Evolutionary conservation across 768 basidiomycete genomes (phyloP), one percentile per base, ranked within the genome.

Genomic region (Russula lepida): DNA sequence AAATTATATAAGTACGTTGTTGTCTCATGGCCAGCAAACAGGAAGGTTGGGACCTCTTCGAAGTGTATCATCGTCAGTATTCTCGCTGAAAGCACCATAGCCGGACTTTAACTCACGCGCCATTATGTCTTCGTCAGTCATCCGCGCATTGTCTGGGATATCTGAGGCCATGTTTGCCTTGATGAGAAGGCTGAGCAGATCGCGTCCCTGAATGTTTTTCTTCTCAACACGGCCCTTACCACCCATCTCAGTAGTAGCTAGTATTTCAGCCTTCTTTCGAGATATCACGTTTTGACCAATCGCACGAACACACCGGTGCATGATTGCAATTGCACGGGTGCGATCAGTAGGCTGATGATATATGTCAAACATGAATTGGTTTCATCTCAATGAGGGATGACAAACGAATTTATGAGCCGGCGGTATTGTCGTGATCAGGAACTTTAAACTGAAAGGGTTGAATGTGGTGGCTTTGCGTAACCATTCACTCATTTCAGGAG

Each of bases 111-210:
- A 74, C 82, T 60, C 64, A 85, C 78, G 81, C 6, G 75, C 74
- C 2, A 85, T 60, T 17, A 89, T 82, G 61, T 88, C 86, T 28
- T 77, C 77, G 58, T 89, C 86, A 0, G 78, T 77, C 72, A 89
- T 72, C 39, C 74, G 73, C 68, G 85, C 84, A 48, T 66, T 73
- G 6, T 79, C 78, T 0, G 80, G 78, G 4, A 84, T 65, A 67
- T 88, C 83, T 1, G 77, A 79, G 0, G 82, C 79, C 73, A 84
- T 79, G 68, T 88, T 89, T 4, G 86, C 85, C 60, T 77, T 77
- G 46, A 88, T 73, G 4, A 88, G 74, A 28, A 86, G 66, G 0
- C 81, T 82, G 4, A 88, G 73, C 3, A 89, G 68, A 71, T 88
- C 86, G 19, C 81, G 77, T 21, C 75, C 75, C 0, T 64, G 66